phyloP scores from a whole-genome alignment of 129 eudicot species.

The Arctium minus region DNA sequence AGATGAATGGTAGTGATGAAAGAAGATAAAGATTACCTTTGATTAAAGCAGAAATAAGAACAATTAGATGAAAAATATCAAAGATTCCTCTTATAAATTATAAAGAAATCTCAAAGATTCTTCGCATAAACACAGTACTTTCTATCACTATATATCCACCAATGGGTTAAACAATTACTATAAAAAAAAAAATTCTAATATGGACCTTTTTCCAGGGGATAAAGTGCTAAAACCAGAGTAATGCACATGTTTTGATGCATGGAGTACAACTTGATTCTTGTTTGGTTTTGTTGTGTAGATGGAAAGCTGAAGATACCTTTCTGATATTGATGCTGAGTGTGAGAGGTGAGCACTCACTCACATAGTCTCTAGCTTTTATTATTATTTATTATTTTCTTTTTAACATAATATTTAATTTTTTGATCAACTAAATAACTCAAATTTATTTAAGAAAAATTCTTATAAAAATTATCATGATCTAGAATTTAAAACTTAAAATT shows the following conservation, averaged over 20 bases:
- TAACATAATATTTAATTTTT: neutral
- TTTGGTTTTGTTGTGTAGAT: neutral
- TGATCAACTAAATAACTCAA: no score
- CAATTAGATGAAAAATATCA: slow-evolving; percentile 24
- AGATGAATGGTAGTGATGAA: slow-evolving; percentile 35
- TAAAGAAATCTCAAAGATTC: slow-evolving; percentile 31
- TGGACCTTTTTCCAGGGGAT: slow-evolving; percentile 1
- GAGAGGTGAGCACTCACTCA: slow-evolving; percentile 25
- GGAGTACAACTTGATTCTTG: neutral
- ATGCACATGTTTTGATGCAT: slow-evolving; percentile 1
- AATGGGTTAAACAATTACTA: slow-evolving; percentile 1
- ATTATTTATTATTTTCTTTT: neutral
- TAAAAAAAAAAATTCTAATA: neutral
- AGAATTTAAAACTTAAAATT: neutral
- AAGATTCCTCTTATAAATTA: slow-evolving; percentile 26
- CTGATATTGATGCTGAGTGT: slow-evolving; percentile 28
- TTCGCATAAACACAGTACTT: slow-evolving; percentile 22
- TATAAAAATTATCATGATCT: neutral
- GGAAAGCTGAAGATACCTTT: slow-evolving; percentile 26
- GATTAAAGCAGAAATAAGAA: slow-evolving; percentile 18
- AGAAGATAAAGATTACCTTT: slow-evolving; percentile 24
- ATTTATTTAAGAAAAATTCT: no score
- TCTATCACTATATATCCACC: slow-evolving; percentile 23
- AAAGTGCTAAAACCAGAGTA: neutral
- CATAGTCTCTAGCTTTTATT: neutral